Base-by-base conservation (phyloP, 768 basidiomycete genomes). In the Tylopilus cervinicoccineus region DNA sequence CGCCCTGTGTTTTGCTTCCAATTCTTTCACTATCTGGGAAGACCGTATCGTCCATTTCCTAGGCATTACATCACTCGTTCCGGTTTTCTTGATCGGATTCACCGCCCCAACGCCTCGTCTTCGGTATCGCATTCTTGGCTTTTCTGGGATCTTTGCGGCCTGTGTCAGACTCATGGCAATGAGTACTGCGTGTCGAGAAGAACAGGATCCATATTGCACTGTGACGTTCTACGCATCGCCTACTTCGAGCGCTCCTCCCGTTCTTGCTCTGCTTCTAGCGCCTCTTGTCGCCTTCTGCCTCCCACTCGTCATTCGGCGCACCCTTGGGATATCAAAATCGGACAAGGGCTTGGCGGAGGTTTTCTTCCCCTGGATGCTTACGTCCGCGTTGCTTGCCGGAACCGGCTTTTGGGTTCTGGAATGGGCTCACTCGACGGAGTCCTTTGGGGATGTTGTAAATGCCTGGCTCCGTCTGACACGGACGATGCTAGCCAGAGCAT, bases 21-120 rank as follows among this genome's bases (percentile, higher is more conserved):
- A 98, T 72, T 96, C 93, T 0, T 95, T 91, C 73, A 91, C 89
- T n/a, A 80, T 98, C 65, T 97, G 93, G 93, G 96, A 99, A 76
- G 94, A 97, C 64, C 78, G 79, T 27, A 73, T 90, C 47, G 74
- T 87, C 11, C 79, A 83, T 8, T 94, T 84, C 76, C 76, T 98
- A 45, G 70, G 84, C 51, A 62, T 84, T 37, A 79, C 78, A 31
- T 86, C 80, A 27, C 69, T 92, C 31, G 67, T 81, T 11, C 82
- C 84, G 0, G 72, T 70, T 50, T 69, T 87, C 51, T 60, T 86
- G 27, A 73, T 72, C 40, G 86, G 88, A 0, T 69, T 91, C 46
- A 69, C 78, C 0, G 86, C 88, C 0, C 86, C 89, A 1, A 84
- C 80, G 7, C 56, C 72, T 5, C 78, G 80, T 32, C 79, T 97